Evolutionary conservation across 106 monocot genomes (phyloP).

Genomic region (Dendrobium catenatum): DNA sequence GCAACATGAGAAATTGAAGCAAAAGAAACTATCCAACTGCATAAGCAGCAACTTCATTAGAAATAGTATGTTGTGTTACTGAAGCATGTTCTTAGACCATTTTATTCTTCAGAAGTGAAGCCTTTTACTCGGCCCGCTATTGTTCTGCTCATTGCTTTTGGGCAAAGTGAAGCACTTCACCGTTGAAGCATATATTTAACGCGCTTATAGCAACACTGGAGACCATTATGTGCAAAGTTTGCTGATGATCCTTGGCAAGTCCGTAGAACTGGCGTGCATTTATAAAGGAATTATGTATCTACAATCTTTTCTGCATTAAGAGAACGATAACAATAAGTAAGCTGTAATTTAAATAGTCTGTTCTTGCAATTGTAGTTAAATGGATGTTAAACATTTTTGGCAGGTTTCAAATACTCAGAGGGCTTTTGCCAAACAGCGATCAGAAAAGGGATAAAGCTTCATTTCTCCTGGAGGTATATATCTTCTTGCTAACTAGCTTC

Average conservation of each 20-base stretch:
- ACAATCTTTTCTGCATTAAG: not conserved
- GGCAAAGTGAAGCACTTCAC: not conserved
- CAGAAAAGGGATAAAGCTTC: constrained; percentile 54
- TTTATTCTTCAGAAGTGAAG: too few species aligned
- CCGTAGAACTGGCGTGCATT: not conserved
- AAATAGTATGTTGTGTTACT: too few species aligned
- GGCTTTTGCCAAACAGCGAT: constrained; percentile 37
- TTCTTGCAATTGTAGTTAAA: not conserved
- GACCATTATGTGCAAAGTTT: not conserved
- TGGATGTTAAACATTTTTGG: not conserved
- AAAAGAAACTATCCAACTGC: not conserved
- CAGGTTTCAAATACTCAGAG: constrained; percentile 41
- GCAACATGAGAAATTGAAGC: not conserved
- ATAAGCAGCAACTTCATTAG: too few species aligned
- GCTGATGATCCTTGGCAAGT: not conserved
- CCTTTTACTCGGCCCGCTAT: too few species aligned
- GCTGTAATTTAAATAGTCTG: not conserved
- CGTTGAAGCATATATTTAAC: too few species aligned
- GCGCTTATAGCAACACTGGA: too few species aligned
- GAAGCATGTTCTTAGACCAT: too few species aligned
- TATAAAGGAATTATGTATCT: not conserved
- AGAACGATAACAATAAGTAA: not conserved
- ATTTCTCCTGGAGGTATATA: constrained; percentile 36
- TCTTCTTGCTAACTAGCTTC: not conserved
- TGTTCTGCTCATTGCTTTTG: too few species aligned